Evolutionary conservation across 2,329 filamentous ascomycete genomes (phyloP).

Genomic region (Trichoderma lentiforme): DNA sequence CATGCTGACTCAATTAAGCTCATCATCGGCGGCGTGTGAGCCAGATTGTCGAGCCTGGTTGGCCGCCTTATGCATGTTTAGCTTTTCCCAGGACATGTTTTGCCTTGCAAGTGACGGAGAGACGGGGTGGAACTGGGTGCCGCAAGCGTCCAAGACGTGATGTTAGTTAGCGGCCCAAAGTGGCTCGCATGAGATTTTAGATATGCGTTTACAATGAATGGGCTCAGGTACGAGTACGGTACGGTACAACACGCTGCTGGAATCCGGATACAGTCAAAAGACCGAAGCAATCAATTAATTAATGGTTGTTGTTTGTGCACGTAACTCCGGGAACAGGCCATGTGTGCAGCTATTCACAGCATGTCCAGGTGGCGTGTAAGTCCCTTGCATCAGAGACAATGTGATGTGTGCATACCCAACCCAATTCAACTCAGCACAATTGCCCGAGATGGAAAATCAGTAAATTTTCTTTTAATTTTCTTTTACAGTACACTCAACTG

Average conservation of each 20-base stretch:
- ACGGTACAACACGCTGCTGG: neutral
- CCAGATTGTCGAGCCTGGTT: slow-evolving; percentile 11
- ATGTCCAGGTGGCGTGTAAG: neutral
- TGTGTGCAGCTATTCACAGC: slow-evolving; percentile 7
- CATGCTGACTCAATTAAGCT: slow-evolving; percentile 8
- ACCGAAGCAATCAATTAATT: neutral
- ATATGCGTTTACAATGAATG: neutral
- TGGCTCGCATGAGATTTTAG: neutral
- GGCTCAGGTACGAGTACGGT: neutral
- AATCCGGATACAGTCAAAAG: neutral
- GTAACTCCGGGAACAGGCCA: neutral
- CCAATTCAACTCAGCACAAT: neutral
- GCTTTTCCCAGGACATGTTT: neutral
- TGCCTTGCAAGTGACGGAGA: neutral
- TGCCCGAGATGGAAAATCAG: neutral
- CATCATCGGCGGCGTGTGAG: neutral
- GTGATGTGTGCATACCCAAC: neutral
- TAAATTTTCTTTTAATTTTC: neutral
- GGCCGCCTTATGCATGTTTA: slow-evolving; percentile 1
- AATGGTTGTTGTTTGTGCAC: neutral
- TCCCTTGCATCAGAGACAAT: neutral
- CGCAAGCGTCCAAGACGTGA: neutral
- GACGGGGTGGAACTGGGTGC: neutral
- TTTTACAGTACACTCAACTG: neutral
- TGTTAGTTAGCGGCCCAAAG: neutral